Evolutionary conservation across 2,329 filamentous ascomycete genomes (phyloP).

Genomic region (Trichoderma guizhouense): DNA sequence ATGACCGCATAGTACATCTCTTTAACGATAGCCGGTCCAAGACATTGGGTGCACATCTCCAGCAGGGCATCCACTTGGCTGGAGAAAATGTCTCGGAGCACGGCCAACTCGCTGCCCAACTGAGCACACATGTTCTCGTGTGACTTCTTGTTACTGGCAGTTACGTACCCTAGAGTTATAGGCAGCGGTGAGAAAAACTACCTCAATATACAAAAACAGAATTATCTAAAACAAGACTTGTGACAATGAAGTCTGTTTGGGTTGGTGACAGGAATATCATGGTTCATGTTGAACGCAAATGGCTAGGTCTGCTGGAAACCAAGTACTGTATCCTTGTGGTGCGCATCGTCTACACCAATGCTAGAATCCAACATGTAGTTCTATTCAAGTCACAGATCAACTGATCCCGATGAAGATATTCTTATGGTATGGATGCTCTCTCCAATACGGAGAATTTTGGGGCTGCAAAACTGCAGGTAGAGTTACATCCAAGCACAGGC

Average conservation of each 20-base stretch:
- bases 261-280: not conserved
- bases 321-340: not conserved
- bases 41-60: not conserved
- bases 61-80: not conserved
- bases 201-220: not conserved
- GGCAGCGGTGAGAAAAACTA: not conserved
- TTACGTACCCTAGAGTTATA: not conserved
- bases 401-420: not conserved
- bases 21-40: not conserved
- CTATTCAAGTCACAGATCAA: not conserved
- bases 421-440: not conserved
- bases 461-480: not conserved
- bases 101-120: not conserved
- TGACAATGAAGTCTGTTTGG: not conserved
- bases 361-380: not conserved
- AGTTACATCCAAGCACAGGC: not conserved
- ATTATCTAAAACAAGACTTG: not conserved
- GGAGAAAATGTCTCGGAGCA: not conserved
- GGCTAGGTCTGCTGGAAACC: not conserved
- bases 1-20: not conserved
- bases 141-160: not conserved
- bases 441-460: not conserved
- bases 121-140: not conserved
- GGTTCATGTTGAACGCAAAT: not conserved
- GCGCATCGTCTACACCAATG: not conserved